Base-by-base conservation (phyloP, 345 rosid genomes). In the Sonneratia alba region DNA sequence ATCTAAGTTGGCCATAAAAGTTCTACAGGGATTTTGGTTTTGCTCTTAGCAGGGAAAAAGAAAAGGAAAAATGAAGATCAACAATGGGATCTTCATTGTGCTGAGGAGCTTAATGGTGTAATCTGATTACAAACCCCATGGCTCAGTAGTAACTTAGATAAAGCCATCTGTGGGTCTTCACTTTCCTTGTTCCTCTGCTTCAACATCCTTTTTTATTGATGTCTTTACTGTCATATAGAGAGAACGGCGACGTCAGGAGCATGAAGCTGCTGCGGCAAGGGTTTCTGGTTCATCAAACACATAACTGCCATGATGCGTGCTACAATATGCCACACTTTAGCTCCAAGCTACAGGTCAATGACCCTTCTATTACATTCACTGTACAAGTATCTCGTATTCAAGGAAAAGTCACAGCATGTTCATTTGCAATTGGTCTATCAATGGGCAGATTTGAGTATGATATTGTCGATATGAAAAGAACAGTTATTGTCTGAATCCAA, bases 241-340 rank as follows among this genome's bases (percentile, higher is more conserved):
- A 72, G 85, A 83, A 71, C 74, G 19, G 11, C 66, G 40, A 15
- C 72, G 74, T 48, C 74, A 63, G 70, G 86, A 82, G 43, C 80
- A 78, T 34, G 82, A 82, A 78, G 81, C 76, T 63, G 69, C 83
- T 69, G 71, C 66, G 73, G 36, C 72, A 21, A 71, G 72, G 74
- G 77, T 19, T 66, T 68, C 76, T 22, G 45, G 48, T 49, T 71
- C 77, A 22, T 34, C 27, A 76, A 72, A 77, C 42, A 59, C 70
- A 40, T 45, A 53, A 24, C 47, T 13, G 62, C 59, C 21, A 64
- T 3, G 70, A 53, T 55, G 42, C 42, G 3, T 4, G 22, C 36
- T 61, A n/a, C 36, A 61, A 27, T 3, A 3, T 22, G 65, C 36
- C 36, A 9, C 65, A 10, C 65, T 53, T 18, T 53, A 9, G 22